Conservation (phyloP, 257 asterid species). For the Solanum chiquidenum region DNA sequence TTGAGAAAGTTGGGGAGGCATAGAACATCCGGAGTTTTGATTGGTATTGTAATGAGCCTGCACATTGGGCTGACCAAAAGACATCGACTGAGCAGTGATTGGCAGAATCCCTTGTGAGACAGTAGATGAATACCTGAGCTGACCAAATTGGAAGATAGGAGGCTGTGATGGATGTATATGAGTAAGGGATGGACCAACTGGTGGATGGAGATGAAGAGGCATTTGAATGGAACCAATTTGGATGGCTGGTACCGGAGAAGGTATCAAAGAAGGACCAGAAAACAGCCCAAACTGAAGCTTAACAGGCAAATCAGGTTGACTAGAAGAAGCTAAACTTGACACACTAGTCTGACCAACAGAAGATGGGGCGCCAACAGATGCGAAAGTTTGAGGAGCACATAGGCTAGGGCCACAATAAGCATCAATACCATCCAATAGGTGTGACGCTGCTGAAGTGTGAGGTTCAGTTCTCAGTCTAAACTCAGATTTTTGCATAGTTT, state of each 20-base stretch:
- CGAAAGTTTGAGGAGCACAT: constrained; percentile 23
- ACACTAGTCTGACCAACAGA: constrained; percentile 25
- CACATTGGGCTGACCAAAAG: constrained; percentile 59
- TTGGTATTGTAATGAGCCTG: constrained; percentile 29
- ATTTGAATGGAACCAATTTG: constrained; percentile 99
- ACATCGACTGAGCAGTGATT: constrained; percentile 40
- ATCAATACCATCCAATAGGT: constrained; percentile 21
- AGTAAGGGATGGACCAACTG: constrained; percentile 54
- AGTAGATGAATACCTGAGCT: constrained; percentile 60
- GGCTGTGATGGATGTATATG: constrained; percentile 71
- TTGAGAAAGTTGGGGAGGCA: constrained; percentile 31
- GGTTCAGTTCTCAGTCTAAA: constrained; percentile 21
- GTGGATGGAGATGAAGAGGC: constrained; percentile 82
- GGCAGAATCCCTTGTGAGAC: constrained; percentile 62
- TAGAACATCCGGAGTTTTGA: constrained; percentile 33
- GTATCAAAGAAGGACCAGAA: constrained; percentile 86
- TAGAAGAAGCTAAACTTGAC: constrained; percentile 33
- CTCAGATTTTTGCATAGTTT: constrained; percentile 27
- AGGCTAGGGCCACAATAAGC: constrained; percentile 20
- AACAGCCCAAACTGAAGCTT: constrained; percentile 94
- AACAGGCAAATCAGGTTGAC: constrained; percentile 52
- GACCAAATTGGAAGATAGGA: constrained; percentile 80
- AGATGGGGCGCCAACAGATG: constrained; percentile 27
- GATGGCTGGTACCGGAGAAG: constrained; percentile 89
- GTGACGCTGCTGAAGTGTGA: constrained; percentile 22